phyloP scores from a whole-genome alignment of 257 asterid genomes.

The Solanum ahanhuiri region DNA sequence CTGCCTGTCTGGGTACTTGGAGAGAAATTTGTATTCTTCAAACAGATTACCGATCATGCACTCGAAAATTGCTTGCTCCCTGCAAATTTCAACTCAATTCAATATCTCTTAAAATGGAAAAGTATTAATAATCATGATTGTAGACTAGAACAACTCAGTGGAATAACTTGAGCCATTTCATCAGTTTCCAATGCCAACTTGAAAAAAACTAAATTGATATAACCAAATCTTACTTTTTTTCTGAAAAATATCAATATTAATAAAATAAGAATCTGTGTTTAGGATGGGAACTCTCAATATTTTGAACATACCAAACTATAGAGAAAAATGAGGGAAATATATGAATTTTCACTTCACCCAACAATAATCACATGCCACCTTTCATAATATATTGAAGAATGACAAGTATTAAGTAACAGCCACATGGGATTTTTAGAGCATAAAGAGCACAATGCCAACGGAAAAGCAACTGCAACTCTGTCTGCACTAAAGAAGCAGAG shows the following conservation, averaged over 20 bases:
- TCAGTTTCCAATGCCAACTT: neutral
- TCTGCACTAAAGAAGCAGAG: neutral
- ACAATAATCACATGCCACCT: neutral
- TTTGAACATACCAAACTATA: neutral
- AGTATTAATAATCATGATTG: neutral
- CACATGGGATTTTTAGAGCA: neutral
- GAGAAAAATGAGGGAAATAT: neutral
- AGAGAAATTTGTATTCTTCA: constrained; percentile 81
- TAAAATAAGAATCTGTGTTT: neutral
- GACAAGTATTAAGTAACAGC: neutral
- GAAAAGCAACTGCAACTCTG: neutral
- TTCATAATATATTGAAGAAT: neutral
- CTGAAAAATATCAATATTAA: neutral
- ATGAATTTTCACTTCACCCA: neutral
- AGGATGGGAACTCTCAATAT: neutral
- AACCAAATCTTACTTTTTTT: neutral
- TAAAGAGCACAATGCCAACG: neutral
- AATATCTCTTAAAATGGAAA: neutral
- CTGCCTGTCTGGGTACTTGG: constrained; percentile 88
- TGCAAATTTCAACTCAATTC: constrained; percentile 19
- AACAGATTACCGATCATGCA: constrained; percentile 81
- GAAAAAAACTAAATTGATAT: neutral
- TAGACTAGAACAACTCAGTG: neutral
- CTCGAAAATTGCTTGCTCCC: constrained; percentile 73
- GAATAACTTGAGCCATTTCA: neutral